Percentiles rank a stretch among this genome's conserved stretches.
phyloP scores from a whole-genome alignment of 148 eudicot species.

The Rhododendron molle region DNA sequence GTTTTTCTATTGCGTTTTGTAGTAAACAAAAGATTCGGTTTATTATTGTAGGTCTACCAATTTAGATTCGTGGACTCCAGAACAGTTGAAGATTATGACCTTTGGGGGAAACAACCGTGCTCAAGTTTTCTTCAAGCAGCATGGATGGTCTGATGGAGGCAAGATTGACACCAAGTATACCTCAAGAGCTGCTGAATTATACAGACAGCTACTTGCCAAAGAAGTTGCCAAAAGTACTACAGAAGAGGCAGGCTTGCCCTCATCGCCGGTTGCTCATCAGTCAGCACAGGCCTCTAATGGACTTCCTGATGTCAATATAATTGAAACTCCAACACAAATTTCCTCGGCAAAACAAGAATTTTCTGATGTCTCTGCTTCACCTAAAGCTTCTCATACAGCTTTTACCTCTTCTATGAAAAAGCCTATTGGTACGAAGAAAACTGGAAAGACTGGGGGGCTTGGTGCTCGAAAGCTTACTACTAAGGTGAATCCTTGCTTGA shows the following conservation, averaged over 20 bases:
- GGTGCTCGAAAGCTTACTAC: conserved; percentile 86
- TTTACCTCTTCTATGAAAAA: conserved; percentile 51
- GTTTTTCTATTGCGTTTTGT: neutral
- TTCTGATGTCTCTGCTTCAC: conserved; percentile 44
- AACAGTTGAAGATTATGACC: conserved; percentile 78
- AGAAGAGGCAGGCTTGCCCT: conserved; percentile 56
- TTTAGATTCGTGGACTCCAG: conserved; percentile 94
- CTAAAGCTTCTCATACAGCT: conserved; percentile 45
- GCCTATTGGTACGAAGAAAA: conserved; percentile 76
- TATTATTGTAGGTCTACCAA: conserved; percentile 70
- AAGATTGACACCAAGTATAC: conserved; percentile 95
- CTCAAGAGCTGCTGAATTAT: conserved; percentile 91
- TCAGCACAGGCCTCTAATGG: conserved; percentile 49
- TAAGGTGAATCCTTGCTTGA: conserved; percentile 44
- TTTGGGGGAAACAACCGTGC: conserved; percentile 98
- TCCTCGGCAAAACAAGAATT: conserved; percentile 39
- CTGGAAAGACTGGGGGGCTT: conserved; percentile 84
- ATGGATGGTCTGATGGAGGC: conserved; percentile 96
- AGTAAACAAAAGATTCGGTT: neutral
- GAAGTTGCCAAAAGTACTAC: conserved; percentile 85
- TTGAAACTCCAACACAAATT: conserved; percentile 45
- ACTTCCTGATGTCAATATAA: conserved; percentile 34
- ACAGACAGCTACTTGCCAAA: conserved; percentile 79
- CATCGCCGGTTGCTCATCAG: conserved; percentile 75
- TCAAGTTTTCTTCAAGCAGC: conserved; percentile 90